phyloP scores from a whole-genome alignment of 2,329 filamentous ascomycete genomes.

The Verticillium longisporum region DNA sequence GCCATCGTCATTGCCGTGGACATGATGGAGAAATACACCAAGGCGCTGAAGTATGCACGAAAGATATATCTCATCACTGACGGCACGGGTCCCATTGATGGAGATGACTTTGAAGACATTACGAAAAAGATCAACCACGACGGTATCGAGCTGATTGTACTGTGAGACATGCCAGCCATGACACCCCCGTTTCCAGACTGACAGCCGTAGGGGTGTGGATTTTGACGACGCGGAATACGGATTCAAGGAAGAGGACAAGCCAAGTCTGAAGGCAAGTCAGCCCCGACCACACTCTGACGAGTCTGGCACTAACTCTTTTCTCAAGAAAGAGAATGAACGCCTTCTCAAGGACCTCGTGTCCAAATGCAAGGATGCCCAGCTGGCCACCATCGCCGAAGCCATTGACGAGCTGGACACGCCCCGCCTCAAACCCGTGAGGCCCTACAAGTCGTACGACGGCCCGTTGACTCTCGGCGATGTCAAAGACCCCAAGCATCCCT shows the following conservation, averaged over 20 bases:
- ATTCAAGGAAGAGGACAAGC: constrained; percentile 86
- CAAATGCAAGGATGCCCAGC: constrained; percentile 59
- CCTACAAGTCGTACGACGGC: constrained; percentile 75
- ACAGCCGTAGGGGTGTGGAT: constrained; percentile 64
- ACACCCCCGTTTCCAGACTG: background rate
- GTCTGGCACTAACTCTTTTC: background rate
- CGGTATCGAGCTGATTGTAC: constrained; percentile 68
- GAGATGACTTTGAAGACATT: constrained; percentile 64
- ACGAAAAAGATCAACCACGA: constrained; percentile 66
- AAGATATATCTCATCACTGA: constrained; percentile 84
- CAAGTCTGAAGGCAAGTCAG: constrained; percentile 53
- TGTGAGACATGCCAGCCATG: constrained; percentile 49
- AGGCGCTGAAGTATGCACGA: constrained; percentile 73
- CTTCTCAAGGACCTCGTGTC: constrained; percentile 59
- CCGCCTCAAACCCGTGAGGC: constrained; percentile 66
- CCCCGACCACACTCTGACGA: background rate
- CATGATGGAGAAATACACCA: constrained; percentile 76
- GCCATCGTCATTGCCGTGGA: constrained; percentile 79
- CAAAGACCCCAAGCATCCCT: constrained; percentile 49
- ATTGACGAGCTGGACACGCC: constrained; percentile 74
- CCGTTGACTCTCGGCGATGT: constrained; percentile 73
- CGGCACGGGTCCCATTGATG: constrained; percentile 65
- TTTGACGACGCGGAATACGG: constrained; percentile 90
- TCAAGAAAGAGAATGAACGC: constrained; percentile 63
- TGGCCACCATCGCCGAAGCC: constrained; percentile 82